Percentiles rank a stretch among this genome's conserved stretches.
Conservation (phyloP, 2,329 filamentous ascomycete species). For the Dactylonectria macrodidyma region DNA sequence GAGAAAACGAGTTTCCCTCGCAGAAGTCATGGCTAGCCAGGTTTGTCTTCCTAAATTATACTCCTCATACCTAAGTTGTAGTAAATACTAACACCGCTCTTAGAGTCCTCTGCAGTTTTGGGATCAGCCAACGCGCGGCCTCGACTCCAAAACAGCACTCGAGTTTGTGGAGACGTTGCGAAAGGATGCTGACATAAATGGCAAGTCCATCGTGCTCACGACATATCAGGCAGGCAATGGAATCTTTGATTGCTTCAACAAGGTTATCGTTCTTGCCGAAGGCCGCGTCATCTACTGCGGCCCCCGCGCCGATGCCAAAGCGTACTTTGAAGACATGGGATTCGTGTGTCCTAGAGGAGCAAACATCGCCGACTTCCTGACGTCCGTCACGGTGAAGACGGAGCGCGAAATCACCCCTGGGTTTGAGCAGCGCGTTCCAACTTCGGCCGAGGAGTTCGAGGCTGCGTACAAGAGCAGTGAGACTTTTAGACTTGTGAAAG, state of each 20-base stretch:
- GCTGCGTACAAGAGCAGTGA: conserved; percentile 50
- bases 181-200: conserved; percentile 74
- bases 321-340: conserved; percentile 78
- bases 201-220: conserved; percentile 77
- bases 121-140: conserved; percentile 79
- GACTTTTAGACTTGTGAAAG: conserved; percentile 22
- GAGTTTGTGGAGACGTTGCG: conserved; percentile 76
- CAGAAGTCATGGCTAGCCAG: conserved; percentile 70
- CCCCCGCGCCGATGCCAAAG: conserved; percentile 70
- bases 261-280: conserved; percentile 78
- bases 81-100: background rate
- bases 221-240: conserved; percentile 77
- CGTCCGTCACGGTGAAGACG: conserved; percentile 75
- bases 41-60: conserved; percentile 43
- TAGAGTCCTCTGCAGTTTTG: conserved; percentile 71
- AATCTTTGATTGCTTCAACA: conserved; percentile 78
- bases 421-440: conserved; percentile 70
- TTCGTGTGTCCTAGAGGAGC: conserved; percentile 66
- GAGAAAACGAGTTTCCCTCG: conserved; percentile 79
- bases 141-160: conserved; percentile 79
- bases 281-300: conserved; percentile 79
- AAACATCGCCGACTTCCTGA: conserved; percentile 79
- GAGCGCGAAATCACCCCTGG: conserved; percentile 73
- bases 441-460: conserved; percentile 73
- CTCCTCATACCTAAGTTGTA: background rate